These are phyloP conservation scores for Oidiodendron maius DNA, from an alignment of 495 filamentous ascomycete species.

Conservation along the genomic window DNA sequence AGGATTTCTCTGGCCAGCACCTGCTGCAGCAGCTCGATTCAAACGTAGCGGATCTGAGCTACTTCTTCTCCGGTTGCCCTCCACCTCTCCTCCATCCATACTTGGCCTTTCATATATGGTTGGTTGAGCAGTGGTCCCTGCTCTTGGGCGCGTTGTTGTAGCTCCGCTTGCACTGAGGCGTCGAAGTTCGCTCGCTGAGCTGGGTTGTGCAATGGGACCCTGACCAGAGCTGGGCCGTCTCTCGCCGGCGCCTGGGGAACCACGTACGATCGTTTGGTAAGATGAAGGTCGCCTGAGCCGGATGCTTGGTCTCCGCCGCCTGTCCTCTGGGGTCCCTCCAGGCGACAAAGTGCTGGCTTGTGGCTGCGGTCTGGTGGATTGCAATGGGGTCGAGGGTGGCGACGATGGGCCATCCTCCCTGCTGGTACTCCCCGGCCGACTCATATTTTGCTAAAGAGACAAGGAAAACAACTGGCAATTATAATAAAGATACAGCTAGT, in stretches of 20 bases:
- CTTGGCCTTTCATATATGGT: not conserved
- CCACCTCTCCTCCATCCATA: not conserved
- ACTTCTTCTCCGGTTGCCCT: not conserved
- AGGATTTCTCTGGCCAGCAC: not conserved
- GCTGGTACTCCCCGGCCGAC: too few species aligned
- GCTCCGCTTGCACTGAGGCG: not conserved
- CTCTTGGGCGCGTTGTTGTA: not conserved
- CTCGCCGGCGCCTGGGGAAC: not conserved
- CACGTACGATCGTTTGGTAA: not conserved
- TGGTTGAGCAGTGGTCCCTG: not conserved
- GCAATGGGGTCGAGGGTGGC: too few species aligned
- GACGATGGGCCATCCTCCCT: too few species aligned
- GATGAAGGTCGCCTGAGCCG: not conserved
- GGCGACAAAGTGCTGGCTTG: too few species aligned
- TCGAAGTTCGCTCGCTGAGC: not conserved
- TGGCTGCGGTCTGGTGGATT: too few species aligned
- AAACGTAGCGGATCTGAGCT: not conserved
- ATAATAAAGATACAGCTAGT: too few species aligned
- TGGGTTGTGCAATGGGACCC: not conserved
- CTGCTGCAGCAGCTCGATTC: not conserved
- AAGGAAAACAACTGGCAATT: too few species aligned
- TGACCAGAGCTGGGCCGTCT: not conserved
- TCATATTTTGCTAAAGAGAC: too few species aligned
- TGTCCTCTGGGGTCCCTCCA: not conserved
- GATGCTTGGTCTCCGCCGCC: not conserved